Conservation (phyloP, 306 rosid species). For the Notholithocarpus densiflorus region DNA sequence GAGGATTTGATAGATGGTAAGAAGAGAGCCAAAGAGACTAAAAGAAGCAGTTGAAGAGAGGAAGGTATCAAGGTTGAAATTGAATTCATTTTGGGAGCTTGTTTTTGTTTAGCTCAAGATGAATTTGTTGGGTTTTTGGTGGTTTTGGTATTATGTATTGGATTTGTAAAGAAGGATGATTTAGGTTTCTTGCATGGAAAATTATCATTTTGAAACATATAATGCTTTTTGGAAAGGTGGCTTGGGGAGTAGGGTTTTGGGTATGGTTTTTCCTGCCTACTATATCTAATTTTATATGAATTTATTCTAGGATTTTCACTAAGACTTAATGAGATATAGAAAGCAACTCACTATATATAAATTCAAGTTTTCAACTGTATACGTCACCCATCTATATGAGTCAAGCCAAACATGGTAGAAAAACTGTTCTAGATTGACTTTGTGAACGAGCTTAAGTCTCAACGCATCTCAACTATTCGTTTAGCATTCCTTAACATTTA, state of each 20-base stretch:
- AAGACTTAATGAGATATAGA: no score
- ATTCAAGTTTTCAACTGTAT: neutral
- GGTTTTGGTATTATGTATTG: neutral
- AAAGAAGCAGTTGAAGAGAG: conserved; percentile 8
- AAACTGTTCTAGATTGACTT: neutral
- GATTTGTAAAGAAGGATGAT: neutral
- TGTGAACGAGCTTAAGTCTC: neutral
- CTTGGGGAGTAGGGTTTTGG: conserved; percentile 1
- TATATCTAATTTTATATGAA: conserved; percentile 30
- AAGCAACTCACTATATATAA: no score
- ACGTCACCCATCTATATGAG: neutral
- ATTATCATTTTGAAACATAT: neutral
- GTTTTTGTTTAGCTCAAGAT: neutral
- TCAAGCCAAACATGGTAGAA: neutral
- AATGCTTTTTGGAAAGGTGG: neutral
- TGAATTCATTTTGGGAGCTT: conserved; percentile 2
- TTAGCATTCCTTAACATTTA: neutral
- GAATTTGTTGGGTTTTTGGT: conserved; percentile 1
- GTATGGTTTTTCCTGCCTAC: conserved; percentile 39
- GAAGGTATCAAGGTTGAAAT: conserved; percentile 16
- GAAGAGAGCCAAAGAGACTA: conserved; percentile 15
- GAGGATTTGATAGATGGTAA: conserved; percentile 22
- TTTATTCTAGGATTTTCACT: neutral
- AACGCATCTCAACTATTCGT: neutral
- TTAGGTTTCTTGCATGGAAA: neutral